phyloP scores from a whole-genome alignment of 2,329 filamentous ascomycete species.

The Fusarium lyarnte region DNA sequence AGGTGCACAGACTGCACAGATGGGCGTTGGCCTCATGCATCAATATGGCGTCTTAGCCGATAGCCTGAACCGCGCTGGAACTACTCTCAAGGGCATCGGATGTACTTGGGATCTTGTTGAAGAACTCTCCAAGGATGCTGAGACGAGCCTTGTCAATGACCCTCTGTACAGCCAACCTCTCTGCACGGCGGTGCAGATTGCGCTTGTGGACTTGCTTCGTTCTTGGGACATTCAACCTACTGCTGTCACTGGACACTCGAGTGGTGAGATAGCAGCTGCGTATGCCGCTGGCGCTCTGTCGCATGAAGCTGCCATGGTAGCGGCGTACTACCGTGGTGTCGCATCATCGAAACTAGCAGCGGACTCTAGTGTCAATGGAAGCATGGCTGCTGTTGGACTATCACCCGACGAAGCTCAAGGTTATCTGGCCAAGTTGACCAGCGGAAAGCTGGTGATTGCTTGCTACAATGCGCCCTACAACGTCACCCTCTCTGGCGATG shows the following conservation, averaged over 20 bases:
- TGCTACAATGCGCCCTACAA: not conserved
- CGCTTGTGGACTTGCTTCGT: not conserved
- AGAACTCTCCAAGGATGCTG: not conserved
- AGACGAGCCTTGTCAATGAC: not conserved
- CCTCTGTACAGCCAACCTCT: not conserved
- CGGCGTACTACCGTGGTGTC: not conserved
- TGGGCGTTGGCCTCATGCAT: not conserved
- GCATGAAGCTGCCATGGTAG: not conserved
- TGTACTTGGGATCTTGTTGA: not conserved
- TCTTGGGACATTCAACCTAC: not conserved
- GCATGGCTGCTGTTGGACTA: not conserved
- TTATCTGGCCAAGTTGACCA: not conserved
- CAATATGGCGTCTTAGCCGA: not conserved
- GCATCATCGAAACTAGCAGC: not conserved
- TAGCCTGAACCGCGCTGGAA: not conserved
- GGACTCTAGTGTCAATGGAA: not conserved
- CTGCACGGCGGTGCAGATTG: not conserved
- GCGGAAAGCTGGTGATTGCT: not conserved
- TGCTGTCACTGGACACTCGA: not conserved
- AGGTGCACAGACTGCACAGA: not conserved
- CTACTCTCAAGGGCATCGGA: not conserved
- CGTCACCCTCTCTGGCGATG: not conserved
- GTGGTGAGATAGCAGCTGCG: not conserved
- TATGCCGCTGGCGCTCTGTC: not conserved
- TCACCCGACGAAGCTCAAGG: not conserved